Evolutionary conservation across 805 yeast species (phyloP).

Genomic region (Candida pseudofarinosa): DNA sequence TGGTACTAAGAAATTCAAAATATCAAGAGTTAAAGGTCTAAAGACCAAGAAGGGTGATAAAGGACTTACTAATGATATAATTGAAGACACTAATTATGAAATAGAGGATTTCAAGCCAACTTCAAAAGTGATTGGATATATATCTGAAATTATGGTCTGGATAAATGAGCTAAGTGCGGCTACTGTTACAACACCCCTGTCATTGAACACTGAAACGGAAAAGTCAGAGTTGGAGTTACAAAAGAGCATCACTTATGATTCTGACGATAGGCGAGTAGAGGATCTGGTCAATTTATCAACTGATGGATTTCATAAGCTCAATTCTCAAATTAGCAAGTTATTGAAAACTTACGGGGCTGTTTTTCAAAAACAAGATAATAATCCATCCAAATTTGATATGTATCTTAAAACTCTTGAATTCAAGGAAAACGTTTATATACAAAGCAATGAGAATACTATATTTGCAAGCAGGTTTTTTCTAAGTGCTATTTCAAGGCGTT

Average conservation of each 20-base stretch:
- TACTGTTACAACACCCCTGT: constrained; percentile 1
- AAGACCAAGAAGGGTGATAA: constrained; percentile 36
- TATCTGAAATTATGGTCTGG: constrained; percentile 45
- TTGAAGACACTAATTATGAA: constrained; percentile 1
- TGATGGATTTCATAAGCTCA: constrained; percentile 9
- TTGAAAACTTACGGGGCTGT: constrained; percentile 13
- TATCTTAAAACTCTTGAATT: constrained; percentile 22
- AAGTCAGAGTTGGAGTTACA: background rate
- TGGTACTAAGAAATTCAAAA: constrained; percentile 28
- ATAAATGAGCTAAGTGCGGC: constrained; percentile 24
- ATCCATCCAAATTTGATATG: constrained; percentile 12
- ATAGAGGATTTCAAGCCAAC: constrained; percentile 21
- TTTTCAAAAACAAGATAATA: constrained; percentile 11
- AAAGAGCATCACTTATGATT: constrained; percentile 3
- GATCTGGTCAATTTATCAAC: background rate
- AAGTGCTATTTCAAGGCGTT: constrained; percentile 60
- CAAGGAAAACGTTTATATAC: constrained; percentile 17
- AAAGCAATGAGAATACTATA: constrained; percentile 17
- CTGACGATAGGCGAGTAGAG: constrained; percentile 6
- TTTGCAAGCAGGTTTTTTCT: constrained; percentile 27
- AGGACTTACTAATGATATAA: background rate
- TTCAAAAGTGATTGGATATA: constrained; percentile 39
- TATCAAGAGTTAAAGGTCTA: constrained; percentile 79
- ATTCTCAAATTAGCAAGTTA: constrained; percentile 13
- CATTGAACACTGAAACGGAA: background rate